phyloP scores from a whole-genome alignment of 352 stramenopile species.

The Globisporangium heterothallicum region DNA sequence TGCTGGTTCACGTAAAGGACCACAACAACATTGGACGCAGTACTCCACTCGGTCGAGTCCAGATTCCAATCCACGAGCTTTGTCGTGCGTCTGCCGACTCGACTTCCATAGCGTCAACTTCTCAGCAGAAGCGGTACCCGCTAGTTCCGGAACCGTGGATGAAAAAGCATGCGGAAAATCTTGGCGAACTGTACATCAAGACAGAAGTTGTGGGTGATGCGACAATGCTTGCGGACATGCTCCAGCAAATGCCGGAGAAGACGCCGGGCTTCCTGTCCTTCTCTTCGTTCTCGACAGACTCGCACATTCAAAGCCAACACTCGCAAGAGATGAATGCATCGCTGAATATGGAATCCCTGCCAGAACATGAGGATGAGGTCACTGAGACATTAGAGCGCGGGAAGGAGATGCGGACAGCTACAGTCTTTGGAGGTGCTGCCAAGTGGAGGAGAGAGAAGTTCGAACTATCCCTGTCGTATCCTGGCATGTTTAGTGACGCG shows the following conservation, averaged over 20 bases:
- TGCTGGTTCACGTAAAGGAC: slow-evolving; percentile 72
- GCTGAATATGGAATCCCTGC: not conserved
- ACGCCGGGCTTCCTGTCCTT: slow-evolving; percentile 51
- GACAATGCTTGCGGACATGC: slow-evolving; percentile 46
- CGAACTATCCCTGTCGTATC: slow-evolving; percentile 54
- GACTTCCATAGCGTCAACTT: slow-evolving; percentile 45
- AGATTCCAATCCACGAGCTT: slow-evolving; percentile 57
- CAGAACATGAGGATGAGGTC: slow-evolving; percentile 40
- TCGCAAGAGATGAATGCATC: slow-evolving; percentile 1
- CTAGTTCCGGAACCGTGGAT: slow-evolving; percentile 67
- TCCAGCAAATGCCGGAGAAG: slow-evolving; percentile 28
- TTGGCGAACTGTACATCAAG: slow-evolving; percentile 62
- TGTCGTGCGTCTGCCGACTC: slow-evolving; percentile 46
- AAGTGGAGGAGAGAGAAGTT: slow-evolving; percentile 65
- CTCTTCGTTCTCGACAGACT: slow-evolving; percentile 44
- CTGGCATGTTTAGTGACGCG: slow-evolving; percentile 48
- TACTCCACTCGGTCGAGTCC: slow-evolving; percentile 57
- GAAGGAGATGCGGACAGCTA: slow-evolving; percentile 37
- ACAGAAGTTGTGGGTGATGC: slow-evolving; percentile 59
- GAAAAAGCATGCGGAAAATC: slow-evolving; percentile 46
- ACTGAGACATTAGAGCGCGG: slow-evolving; percentile 37
- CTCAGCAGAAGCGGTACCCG: slow-evolving; percentile 49
- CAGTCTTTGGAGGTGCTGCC: slow-evolving; percentile 20
- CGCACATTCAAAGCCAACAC: slow-evolving; percentile 22
- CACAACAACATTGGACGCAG: slow-evolving; percentile 63